Percentiles rank a stretch among this genome's conserved stretches.
Evolutionary conservation across 2,329 filamentous ascomycete genomes (phyloP).

Genomic region (Trichoderma citrinoviride): DNA sequence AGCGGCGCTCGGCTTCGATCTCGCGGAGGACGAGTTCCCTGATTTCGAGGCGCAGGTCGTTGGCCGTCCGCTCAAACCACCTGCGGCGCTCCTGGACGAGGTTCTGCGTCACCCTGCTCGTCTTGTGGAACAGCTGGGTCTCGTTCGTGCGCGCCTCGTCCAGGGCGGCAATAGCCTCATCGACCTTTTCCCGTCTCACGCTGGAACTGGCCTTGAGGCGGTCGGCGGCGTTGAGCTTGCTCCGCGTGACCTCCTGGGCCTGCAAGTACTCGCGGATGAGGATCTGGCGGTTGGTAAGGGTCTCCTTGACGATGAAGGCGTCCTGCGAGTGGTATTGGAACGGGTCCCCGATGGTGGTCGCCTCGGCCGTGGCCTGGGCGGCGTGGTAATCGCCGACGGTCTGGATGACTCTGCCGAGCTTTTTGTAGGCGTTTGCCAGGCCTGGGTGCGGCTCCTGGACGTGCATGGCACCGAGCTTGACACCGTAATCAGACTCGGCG

Average conservation of each 20-base stretch:
- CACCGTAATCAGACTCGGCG: conserved; percentile 88
- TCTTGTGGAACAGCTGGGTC: conserved; percentile 78
- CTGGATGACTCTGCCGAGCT: conserved; percentile 90
- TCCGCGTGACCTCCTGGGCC: conserved; percentile 80
- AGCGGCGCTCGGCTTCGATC: conserved; percentile 92
- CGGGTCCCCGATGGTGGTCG: conserved; percentile 89
- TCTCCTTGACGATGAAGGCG: conserved; percentile 97
- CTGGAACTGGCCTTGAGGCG: conserved; percentile 82
- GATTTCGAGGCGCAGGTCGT: conserved; percentile 79
- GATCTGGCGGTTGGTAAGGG: conserved; percentile 95
- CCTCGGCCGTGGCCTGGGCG: conserved; percentile 93
- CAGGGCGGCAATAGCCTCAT: conserved; percentile 88
- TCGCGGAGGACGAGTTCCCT: conserved; percentile 91
- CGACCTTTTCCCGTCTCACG: conserved; percentile 91
- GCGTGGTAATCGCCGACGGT: conserved; percentile 93
- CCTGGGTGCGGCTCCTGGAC: conserved; percentile 88
- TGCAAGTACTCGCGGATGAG: conserved; percentile 89
- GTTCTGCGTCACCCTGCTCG: conserved; percentile 83
- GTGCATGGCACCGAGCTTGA: conserved; percentile 82
- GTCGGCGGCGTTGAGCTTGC: conserved; percentile 81
- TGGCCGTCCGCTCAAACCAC: conserved; percentile 84
- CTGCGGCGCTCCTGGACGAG: conserved; percentile 82
- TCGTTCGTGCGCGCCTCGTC: conserved; percentile 86
- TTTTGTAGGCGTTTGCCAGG: conserved; percentile 85
- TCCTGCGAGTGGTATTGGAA: conserved; percentile 94